A percentile compares a stretch with the other conserved stretches of the same genome.
Conservation (phyloP, 805 yeast genomes). For the Yarrowia bubula region DNA sequence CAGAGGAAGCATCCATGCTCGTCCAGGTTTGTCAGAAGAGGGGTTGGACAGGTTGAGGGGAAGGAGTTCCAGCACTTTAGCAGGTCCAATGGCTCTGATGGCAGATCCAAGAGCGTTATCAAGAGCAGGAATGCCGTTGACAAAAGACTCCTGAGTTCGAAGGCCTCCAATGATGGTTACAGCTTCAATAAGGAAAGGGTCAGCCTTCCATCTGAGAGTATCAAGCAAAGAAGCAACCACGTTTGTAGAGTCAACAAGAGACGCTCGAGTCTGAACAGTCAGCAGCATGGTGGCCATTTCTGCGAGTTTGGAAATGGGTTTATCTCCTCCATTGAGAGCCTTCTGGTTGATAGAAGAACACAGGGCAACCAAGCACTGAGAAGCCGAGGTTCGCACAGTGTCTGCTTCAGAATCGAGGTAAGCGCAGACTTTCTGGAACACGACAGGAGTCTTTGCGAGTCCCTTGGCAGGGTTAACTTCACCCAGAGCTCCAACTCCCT, state of each 20-base stretch:
- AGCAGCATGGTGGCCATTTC: constrained; percentile 59
- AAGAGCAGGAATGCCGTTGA: constrained; percentile 64
- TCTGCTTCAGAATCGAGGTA: constrained; percentile 69
- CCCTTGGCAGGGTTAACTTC: constrained; percentile 52
- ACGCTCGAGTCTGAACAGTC: constrained; percentile 69
- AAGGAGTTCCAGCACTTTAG: constrained; percentile 63
- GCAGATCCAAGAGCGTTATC: constrained; percentile 81
- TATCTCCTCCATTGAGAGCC: constrained; percentile 43
- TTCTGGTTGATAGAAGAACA: constrained; percentile 66
- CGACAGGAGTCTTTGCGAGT: constrained; percentile 53
- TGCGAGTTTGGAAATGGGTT: constrained; percentile 48
- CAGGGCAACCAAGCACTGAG: constrained; percentile 83
- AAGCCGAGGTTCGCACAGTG: constrained; percentile 65
- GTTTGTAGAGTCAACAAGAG: constrained; percentile 72
- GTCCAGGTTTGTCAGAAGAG: constrained; percentile 57
- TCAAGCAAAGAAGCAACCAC: constrained; percentile 60
- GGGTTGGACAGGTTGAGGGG: constrained; percentile 76
- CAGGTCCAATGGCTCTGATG: constrained; percentile 81
- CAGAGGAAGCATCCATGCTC: constrained; percentile 94
- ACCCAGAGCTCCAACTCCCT: constrained; percentile 62
- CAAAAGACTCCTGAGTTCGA: constrained; percentile 75
- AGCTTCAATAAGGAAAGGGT: constrained; percentile 67
- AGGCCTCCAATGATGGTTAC: constrained; percentile 77
- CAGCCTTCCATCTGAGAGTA: constrained; percentile 61
- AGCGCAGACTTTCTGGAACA: constrained; percentile 56